Base-by-base conservation (phyloP, 129 eudicot genomes). In the Oenanthe sinensis region DNA sequence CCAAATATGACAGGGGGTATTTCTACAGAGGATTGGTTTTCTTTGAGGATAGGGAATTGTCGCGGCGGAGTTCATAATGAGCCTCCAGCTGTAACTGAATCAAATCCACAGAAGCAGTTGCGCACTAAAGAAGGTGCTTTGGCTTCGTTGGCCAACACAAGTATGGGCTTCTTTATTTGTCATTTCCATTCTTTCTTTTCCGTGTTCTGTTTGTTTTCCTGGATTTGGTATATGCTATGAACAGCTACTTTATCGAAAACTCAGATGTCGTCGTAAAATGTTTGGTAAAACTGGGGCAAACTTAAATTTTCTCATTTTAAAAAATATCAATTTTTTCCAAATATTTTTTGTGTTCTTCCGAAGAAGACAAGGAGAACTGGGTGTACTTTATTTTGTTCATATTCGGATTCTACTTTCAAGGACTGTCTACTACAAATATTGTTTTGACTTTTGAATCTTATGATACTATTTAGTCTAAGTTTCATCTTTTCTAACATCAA, bases 1-100 rank as follows among this genome's bases (percentile, higher is more conserved):
- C 87, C 87, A n/a, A 83, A 84, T 22, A 75, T 83, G 74, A 81
- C 92, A 11, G 91, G 87, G 48, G 90, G 92, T 75, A 49, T 90
- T 39, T 80, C 80, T 37, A 80, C 87, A 43, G 96, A 91, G 54
- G 98, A 95, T 75, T 95, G 98, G 98, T 91, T 90, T 36, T 95
- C 98, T 37, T 92, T 95, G 54, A 86, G 92, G 76, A 82, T 92
- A 60, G 98, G 98, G 2, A 90, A 87, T 77, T 83, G 97, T 75
- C 80, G 80, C 6, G 84, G 86, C 74, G 87, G 80, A 52, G 81
- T 77, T 60, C 87, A 78, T 48, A 79, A 82, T 80, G 91, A 84
- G 40, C 69, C 92, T 79, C 70, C 81, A 24, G 82, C 85, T 58
- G 81, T 77, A 45, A 86, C 79, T 78, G 92, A 84, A 45, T 79